Evolutionary conservation across 225 moss, liverwort and hornwort species (phyloP), one percentile per base, ranked within the genome.

Genomic region (Polytrichum commune): DNA sequence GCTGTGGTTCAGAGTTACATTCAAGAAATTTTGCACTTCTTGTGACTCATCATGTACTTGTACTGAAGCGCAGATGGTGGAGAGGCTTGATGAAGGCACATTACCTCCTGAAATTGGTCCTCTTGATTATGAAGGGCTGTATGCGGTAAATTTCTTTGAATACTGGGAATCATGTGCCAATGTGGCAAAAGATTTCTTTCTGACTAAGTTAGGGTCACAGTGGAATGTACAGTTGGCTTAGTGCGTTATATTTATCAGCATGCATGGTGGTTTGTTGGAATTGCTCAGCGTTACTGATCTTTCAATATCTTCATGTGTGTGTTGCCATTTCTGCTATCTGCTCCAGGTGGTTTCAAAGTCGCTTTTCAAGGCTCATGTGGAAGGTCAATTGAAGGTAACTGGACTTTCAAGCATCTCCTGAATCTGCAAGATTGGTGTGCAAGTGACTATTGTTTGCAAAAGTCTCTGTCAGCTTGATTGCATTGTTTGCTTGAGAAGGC

Each of bases 301-400:
- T 9, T 7, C 60, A 60, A 24, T 60, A 7, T 60, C 7, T 60
- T n/a, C 60, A 60, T 9, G 7, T 60, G 20, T 20, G n/a, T 20
- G 24, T 60, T 60, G 60, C 16, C 46, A 58, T 20, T 58, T 58
- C 24, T 58, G 58, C 63, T 65, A 6, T 62, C 73, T 75, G 73
- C 29, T 67, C 56, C 88, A 94, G 93, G 93, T 92, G 65, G 93
- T 94, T 64, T 90, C 93, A 53, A 94, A 90, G 70, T 90, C 93
- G 25, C 86, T 94, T 33, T 94, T 94, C 74, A 92, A 92, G 77
- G 93, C 93, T 76, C 93, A 94, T 70, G 93, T 94, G 67, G 92
- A 94, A 84, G 93, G 93, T 73, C 88, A 91, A 80, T 81, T 94
- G 61, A 94, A 94, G 86, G 93, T 90, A 76, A 55, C 38, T 64